Percentiles rank a stretch among this genome's conserved stretches.
phyloP scores from a whole-genome alignment of 352 stramenopile genomes.

The Saprolegnia diclina region DNA sequence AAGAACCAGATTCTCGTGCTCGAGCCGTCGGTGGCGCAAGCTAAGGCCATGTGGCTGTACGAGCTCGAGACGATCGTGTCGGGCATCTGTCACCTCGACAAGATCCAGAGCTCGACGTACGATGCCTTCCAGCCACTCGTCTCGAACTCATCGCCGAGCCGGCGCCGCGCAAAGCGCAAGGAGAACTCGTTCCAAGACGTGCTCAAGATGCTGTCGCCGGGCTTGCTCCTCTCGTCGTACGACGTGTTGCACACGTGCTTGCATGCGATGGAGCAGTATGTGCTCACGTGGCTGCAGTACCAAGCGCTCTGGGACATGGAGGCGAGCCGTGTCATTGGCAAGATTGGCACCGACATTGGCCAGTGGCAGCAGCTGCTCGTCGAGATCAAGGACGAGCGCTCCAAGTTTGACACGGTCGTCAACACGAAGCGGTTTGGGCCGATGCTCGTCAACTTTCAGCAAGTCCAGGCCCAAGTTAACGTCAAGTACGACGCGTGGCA shows the following conservation, averaged over 20 bases:
- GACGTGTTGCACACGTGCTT: slow-evolving; percentile 66
- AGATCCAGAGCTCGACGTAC: slow-evolving; percentile 82
- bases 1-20: slow-evolving; percentile 97
- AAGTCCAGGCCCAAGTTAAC: slow-evolving; percentile 91
- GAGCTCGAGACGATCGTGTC: slow-evolving; percentile 92
- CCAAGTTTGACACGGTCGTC: slow-evolving; percentile 91
- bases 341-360: slow-evolving; percentile 90
- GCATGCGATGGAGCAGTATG: slow-evolving; percentile 88
- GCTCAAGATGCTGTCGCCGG: slow-evolving; percentile 46
- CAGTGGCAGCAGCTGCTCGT: slow-evolving; percentile 97
- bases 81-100: slow-evolving; percentile 90
- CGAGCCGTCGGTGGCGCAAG: slow-evolving; percentile 91
- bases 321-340: slow-evolving; percentile 88
- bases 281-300: slow-evolving; percentile 96
- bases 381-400: slow-evolving; percentile 93
- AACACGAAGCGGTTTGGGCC: slow-evolving; percentile 87
- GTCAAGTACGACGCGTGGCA: slow-evolving; percentile 99
- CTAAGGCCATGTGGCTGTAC: slow-evolving; percentile 81
- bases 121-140: slow-evolving; percentile 35
- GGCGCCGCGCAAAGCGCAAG: slow-evolving; percentile 47
- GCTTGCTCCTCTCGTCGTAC: slow-evolving; percentile 74
- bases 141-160: slow-evolving; percentile 45
- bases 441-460: slow-evolving; percentile 87
- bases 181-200: slow-evolving; percentile 72
- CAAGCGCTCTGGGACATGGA: slow-evolving; percentile 99